Evolutionary conservation across 108 stramenopile species (phyloP).

Genomic region (Discostella stelligeroides): DNA sequence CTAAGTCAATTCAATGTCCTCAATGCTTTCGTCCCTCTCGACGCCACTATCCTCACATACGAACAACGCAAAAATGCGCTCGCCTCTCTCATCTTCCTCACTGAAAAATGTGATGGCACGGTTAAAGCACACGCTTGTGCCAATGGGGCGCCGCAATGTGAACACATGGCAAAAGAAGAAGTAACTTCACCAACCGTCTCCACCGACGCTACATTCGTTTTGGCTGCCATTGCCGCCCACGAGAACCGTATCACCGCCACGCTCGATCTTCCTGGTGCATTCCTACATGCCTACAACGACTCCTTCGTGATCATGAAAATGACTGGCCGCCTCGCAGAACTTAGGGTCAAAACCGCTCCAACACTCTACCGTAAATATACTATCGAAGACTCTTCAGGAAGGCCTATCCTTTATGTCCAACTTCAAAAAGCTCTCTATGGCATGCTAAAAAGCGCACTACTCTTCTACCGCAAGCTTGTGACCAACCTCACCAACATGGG

Average conservation of each 20-base stretch:
- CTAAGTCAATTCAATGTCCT: no score
- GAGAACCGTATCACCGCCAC: background rate
- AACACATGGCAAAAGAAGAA: background rate
- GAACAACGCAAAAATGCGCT: no score
- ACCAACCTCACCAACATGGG: conserved; percentile 3
- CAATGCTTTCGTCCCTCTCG: no score
- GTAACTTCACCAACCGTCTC: conserved; percentile 32
- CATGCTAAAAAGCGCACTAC: conserved; percentile 13
- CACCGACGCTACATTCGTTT: conserved; percentile 15
- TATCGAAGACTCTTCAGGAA: background rate
- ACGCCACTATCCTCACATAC: no score
- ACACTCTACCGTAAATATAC: background rate
- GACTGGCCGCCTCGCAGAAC: background rate
- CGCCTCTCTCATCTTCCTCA: conserved; percentile 20
- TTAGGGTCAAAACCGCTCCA: conserved; percentile 1
- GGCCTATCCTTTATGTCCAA: conserved; percentile 10
- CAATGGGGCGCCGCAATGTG: background rate
- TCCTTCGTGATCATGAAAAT: background rate
- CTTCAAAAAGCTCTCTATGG: conserved; percentile 45
- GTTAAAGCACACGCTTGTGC: conserved; percentile 26
- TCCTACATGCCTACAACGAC: conserved; percentile 1
- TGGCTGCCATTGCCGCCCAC: conserved; percentile 6
- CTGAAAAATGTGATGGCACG: conserved; percentile 16
- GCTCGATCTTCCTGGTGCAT: background rate
- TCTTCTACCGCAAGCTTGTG: conserved; percentile 6